Conservation (phyloP, 805 yeast species). For the Jamesozyma piceae region DNA sequence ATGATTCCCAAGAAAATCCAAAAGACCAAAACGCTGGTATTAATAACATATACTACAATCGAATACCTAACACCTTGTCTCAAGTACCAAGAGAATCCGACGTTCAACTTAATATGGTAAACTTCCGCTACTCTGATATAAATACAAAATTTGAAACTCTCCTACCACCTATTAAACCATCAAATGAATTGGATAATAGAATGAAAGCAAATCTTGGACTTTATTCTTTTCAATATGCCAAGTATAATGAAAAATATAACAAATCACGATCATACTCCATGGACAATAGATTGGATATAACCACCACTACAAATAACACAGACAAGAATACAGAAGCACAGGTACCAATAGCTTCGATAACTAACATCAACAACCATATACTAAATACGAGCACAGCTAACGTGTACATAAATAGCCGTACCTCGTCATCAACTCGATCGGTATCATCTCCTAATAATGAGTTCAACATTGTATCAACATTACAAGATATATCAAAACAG, state of each 20-base stretch:
- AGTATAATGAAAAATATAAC: neutral
- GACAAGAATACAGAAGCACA: neutral
- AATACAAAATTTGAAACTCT: slow-evolving; percentile 12
- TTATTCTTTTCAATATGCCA: slow-evolving; percentile 2
- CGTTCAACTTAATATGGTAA: neutral
- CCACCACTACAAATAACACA: neutral
- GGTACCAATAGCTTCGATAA: neutral
- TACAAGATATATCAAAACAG: no score
- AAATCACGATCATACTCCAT: neutral
- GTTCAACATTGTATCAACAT: no score
- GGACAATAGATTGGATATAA: neutral
- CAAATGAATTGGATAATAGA: slow-evolving; percentile 11
- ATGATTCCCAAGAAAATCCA: neutral
- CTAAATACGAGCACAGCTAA: neutral
- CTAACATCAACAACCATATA: neutral
- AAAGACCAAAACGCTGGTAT: neutral
- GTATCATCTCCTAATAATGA: no score
- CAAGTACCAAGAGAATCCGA: neutral
- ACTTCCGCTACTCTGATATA: neutral
- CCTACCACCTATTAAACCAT: slow-evolving; percentile 11
- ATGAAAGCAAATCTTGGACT: slow-evolving; percentile 15
- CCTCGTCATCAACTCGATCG: no score
- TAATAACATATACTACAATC: neutral
- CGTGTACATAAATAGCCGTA: no score
- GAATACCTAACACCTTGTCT: neutral